These are phyloP conservation scores for Plasmodium inui DNA, from an alignment of 169 alveolate genomes.

Conservation along the genomic window DNA sequence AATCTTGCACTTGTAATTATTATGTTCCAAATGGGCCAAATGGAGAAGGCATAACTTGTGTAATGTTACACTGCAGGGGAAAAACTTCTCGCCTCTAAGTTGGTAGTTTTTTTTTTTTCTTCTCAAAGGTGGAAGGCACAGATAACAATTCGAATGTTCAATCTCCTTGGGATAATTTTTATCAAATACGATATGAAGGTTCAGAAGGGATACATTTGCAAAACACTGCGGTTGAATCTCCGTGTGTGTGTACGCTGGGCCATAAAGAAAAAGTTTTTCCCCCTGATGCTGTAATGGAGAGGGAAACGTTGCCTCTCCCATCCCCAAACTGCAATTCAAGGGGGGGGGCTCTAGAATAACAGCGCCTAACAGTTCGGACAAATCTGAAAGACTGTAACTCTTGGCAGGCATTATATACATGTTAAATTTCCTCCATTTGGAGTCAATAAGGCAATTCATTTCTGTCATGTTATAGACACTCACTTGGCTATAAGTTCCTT, in stretches of 20 bases:
- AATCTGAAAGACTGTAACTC: background rate
- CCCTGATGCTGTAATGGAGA: background rate
- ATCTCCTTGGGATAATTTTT: background rate
- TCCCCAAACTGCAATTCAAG: background rate
- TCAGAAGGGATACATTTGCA: background rate
- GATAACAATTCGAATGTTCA: background rate
- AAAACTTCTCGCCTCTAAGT: background rate
- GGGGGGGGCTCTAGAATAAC: background rate
- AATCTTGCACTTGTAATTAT: background rate
- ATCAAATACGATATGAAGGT: background rate
- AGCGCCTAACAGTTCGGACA: background rate
- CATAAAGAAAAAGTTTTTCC: background rate
- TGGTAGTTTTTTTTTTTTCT: background rate
- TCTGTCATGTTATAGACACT: background rate
- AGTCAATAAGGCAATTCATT: background rate
- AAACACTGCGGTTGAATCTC: background rate
- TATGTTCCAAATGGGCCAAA: background rate
- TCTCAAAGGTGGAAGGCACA: background rate
- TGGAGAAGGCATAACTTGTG: background rate
- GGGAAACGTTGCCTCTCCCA: background rate
- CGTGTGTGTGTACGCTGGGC: background rate
- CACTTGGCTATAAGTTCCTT: background rate
- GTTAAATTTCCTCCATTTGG: background rate
- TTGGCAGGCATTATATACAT: background rate
- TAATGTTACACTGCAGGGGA: background rate